phyloP scores from a whole-genome alignment of 306 rosid species.

The Begonia fuchsioides region DNA sequence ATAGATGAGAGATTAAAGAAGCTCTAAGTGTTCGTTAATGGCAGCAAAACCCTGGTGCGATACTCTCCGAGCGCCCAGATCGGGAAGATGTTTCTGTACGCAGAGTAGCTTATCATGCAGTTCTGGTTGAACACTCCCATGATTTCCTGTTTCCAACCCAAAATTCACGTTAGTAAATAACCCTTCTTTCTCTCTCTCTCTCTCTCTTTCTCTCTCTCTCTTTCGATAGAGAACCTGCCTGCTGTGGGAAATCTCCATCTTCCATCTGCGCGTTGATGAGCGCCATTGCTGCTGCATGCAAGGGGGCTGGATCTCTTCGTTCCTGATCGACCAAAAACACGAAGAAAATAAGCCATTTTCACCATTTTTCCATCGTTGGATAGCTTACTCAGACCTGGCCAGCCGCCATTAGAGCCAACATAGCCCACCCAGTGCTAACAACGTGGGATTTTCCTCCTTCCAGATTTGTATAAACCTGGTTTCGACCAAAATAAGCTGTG shows the following conservation, averaged over 20 bases:
- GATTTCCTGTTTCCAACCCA: conserved; percentile 24
- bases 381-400: conserved; percentile 27
- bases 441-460: conserved; percentile 37
- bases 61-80: conserved; percentile 71
- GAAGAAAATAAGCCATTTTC: too few relatives aligned
- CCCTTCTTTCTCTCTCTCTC: not conserved
- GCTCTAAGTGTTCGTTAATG: too few relatives aligned
- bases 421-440: conserved; percentile 63
- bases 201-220: not conserved
- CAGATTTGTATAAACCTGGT: conserved; percentile 50
- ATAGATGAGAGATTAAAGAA: too few relatives aligned
- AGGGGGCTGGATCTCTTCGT: conserved; percentile 36
- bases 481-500: not conserved
- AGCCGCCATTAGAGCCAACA: conserved; percentile 55
- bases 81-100: conserved; percentile 55
- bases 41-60: conserved; percentile 7
- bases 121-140: conserved; percentile 45
- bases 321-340: conserved; percentile 13
- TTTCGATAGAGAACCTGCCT: conserved; percentile 21
- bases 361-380: not conserved
- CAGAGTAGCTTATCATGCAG: conserved; percentile 40
- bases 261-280: conserved; percentile 45
- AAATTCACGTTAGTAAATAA: too few relatives aligned
- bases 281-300: conserved; percentile 45
- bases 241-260: conserved; percentile 61